A percentile compares a stretch with the other conserved stretches of the same genome.
These are phyloP conservation scores for Heterobasidion occidentale DNA, from an alignment of 1,284 basidiomycete species.

Conservation along the genomic window DNA sequence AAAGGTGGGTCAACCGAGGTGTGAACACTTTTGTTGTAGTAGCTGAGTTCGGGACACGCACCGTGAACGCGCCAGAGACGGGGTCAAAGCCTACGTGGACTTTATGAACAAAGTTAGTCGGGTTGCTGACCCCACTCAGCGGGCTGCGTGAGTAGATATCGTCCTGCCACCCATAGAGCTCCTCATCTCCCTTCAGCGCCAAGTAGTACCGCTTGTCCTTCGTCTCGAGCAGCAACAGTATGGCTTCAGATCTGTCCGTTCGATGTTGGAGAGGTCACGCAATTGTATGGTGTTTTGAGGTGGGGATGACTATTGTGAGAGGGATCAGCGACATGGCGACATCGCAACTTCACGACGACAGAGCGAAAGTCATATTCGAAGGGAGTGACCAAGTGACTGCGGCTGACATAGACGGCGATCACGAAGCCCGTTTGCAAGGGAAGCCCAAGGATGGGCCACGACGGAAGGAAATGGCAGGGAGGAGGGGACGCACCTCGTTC, in stretches of 20 bases:
- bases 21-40: neutral
- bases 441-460: too few relatives aligned
- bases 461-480: neutral
- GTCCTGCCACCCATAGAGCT: constrained; percentile 95
- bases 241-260: constrained; percentile 88
- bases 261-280: constrained; percentile 79
- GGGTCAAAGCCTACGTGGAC: constrained; percentile 98
- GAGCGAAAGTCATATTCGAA: neutral
- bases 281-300: constrained; percentile 65
- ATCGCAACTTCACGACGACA: neutral
- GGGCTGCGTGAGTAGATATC: constrained; percentile 92
- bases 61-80: constrained; percentile 88
- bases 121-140: constrained; percentile 87
- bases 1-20: neutral
- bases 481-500: constrained; percentile 68
- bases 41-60: constrained; percentile 26
- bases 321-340: neutral
- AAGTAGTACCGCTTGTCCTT: constrained; percentile 76
- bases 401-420: too few relatives aligned
- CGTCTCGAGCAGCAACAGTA: constrained; percentile 86
- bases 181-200: constrained; percentile 88
- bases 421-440: too few relatives aligned
- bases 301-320: constrained; percentile 42
- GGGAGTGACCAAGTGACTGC: too few relatives aligned
- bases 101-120: constrained; percentile 97